A percentile compares a stretch with the other conserved stretches of the same genome.
Evolutionary conservation across 2,329 filamentous ascomycete genomes (phyloP).

Genomic region (Ceratocystis cubensis): DNA sequence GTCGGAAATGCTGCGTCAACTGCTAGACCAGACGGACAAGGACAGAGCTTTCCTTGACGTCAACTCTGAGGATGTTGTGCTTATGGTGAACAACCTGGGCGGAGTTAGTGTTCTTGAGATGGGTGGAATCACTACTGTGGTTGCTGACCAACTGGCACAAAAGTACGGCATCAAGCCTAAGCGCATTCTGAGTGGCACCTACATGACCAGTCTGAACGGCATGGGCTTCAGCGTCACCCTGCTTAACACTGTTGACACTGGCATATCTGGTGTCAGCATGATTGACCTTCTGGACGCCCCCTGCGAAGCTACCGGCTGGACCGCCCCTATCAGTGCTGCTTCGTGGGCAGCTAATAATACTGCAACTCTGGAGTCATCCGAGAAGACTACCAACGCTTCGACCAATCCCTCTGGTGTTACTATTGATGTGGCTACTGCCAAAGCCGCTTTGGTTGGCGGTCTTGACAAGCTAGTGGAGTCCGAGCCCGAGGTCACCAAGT

Average conservation of each 20-base stretch:
- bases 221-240: constrained; percentile 63
- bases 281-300: constrained; percentile 58
- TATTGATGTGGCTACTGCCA: constrained; percentile 40
- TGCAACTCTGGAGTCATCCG: constrained; percentile 27
- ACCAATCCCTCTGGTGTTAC: constrained; percentile 37
- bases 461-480: constrained; percentile 50
- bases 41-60: constrained; percentile 60
- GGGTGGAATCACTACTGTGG: constrained; percentile 57
- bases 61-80: constrained; percentile 49
- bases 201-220: constrained; percentile 68
- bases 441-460: constrained; percentile 41
- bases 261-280: constrained; percentile 48
- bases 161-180: constrained; percentile 49
- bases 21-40: constrained; percentile 51
- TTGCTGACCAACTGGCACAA: constrained; percentile 47
- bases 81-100: constrained; percentile 65
- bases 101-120: constrained; percentile 61
- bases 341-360: constrained; percentile 50
- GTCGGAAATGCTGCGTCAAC: constrained; percentile 54
- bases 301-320: constrained; percentile 58
- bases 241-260: constrained; percentile 49
- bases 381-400: constrained; percentile 29
- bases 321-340: constrained; percentile 46
- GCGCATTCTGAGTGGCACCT: constrained; percentile 55
- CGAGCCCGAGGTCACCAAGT: constrained; percentile 59